Evolutionary conservation across 73 alveolate genomes (phyloP).

Genomic region (Uronychia setigera): DNA sequence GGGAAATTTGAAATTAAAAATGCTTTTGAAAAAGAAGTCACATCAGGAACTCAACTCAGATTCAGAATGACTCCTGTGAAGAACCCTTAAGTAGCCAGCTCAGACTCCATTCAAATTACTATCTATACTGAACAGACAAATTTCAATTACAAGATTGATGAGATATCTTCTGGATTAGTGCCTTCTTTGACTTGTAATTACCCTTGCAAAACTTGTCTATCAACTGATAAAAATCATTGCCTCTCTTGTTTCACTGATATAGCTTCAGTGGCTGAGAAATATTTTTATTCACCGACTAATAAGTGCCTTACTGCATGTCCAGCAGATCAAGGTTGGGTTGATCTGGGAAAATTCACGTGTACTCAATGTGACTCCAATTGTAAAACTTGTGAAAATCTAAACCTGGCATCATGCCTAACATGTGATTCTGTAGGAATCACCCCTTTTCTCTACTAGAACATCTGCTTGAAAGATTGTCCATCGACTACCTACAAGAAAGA

Average conservation of each 20-base stretch:
- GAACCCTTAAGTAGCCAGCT: neutral
- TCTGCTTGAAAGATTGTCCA: neutral
- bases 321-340: neutral
- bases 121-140: neutral
- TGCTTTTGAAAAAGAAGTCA: neutral
- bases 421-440: neutral
- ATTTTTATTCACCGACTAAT: neutral
- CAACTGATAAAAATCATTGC: slow-evolving; percentile 10
- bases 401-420: neutral
- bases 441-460: neutral
- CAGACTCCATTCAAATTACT: neutral
- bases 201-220: slow-evolving; percentile 64
- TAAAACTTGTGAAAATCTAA: neutral
- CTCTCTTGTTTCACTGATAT: slow-evolving; percentile 38
- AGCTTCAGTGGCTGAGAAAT: slow-evolving; percentile 12
- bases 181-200: slow-evolving; percentile 52
- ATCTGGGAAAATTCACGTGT: slow-evolving; percentile 8
- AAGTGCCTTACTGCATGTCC: slow-evolving; percentile 3
- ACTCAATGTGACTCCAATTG: slow-evolving; percentile 30
- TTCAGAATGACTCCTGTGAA: neutral
- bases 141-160: slow-evolving; percentile 20
- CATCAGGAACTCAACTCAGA: neutral
- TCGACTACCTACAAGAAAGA: neutral
- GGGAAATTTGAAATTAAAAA: neutral
- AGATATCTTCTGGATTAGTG: slow-evolving; percentile 37